phyloP scores from a whole-genome alignment of 192 early-diverging fungal genomes.

The Coemansia sp. region DNA sequence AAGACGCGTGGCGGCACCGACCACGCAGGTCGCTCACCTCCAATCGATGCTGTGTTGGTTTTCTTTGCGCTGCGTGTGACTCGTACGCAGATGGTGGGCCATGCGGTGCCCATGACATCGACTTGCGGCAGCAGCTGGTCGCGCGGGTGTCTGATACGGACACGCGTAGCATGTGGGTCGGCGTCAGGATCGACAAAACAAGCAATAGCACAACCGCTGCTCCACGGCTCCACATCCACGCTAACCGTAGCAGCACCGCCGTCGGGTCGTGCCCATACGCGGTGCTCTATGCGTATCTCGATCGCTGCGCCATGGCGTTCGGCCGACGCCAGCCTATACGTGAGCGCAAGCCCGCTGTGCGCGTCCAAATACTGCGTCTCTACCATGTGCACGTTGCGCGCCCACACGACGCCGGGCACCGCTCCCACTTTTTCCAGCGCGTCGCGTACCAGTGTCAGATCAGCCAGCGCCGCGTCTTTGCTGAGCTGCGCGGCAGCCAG shows the following conservation, averaged over 20 bases:
- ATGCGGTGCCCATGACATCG: slow-evolving; percentile 23
- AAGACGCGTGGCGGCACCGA: slow-evolving; percentile 46
- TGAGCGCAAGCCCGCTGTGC: slow-evolving; percentile 10
- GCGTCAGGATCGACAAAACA: slow-evolving; percentile 51
- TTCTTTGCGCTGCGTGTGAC: slow-evolving; percentile 1
- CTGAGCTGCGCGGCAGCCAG: slow-evolving; percentile 3
- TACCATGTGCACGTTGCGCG: slow-evolving; percentile 33
- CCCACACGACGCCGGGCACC: slow-evolving; percentile 34
- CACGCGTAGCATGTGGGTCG: slow-evolving; percentile 47
- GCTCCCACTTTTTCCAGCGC: slow-evolving; percentile 32
- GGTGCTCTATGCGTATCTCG: slow-evolving; percentile 50
- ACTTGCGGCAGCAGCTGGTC: slow-evolving; percentile 25
- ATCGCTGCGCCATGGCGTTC: slow-evolving; percentile 21
- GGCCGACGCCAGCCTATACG: slow-evolving; percentile 20
- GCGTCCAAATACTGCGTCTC: background rate
- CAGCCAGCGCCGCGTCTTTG: slow-evolving; percentile 14
- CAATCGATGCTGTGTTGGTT: background rate
- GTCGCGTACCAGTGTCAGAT: slow-evolving; percentile 8
- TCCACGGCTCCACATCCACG: slow-evolving; percentile 28
- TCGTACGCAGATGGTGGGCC: slow-evolving; percentile 32
- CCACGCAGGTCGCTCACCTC: slow-evolving; percentile 11
- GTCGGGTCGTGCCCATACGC: slow-evolving; percentile 29
- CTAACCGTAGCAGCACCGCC: slow-evolving; percentile 7
- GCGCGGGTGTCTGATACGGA: slow-evolving; percentile 42
- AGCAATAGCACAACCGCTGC: slow-evolving; percentile 20